Conservation (phyloP, 1,284 basidiomycete genomes). For the Coniferiporia sulphurascens region DNA sequence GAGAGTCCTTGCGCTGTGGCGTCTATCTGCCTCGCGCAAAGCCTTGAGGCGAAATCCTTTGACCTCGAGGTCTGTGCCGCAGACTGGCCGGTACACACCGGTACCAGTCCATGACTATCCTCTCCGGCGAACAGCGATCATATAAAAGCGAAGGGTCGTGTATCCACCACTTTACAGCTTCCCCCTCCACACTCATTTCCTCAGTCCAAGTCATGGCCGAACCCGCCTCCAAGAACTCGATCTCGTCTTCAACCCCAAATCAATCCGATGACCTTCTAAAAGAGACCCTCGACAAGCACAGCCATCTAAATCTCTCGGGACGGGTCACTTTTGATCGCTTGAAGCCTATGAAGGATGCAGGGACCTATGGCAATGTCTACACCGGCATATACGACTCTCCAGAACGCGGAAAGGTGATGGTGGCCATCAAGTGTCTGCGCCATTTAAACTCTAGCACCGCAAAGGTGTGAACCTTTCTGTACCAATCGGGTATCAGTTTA, state of each 20-base stretch:
- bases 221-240: background rate
- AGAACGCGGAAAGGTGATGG: background rate
- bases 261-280: background rate
- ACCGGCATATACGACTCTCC: background rate
- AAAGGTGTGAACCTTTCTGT: background rate
- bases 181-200: background rate
- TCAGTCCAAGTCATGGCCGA: background rate
- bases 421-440: conserved; percentile 9
- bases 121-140: too few species aligned
- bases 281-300: background rate
- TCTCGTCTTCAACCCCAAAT: background rate
- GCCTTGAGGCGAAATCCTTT: too few species aligned
- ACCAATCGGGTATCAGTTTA: background rate
- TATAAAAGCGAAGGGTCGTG: too few species aligned
- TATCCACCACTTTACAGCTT: background rate
- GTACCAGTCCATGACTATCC: too few species aligned
- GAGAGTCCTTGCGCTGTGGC: too few species aligned
- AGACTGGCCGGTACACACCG: too few species aligned
- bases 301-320: conserved; percentile 1
- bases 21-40: too few species aligned
- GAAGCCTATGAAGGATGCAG: background rate
- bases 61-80: too few species aligned
- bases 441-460: background rate
- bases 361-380: conserved; percentile 1
- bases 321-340: background rate